A percentile compares a stretch with the other conserved stretches of the same genome.
Conservation (phyloP, 176 grass and related monocot species). For the Luzula sylvatica region DNA sequence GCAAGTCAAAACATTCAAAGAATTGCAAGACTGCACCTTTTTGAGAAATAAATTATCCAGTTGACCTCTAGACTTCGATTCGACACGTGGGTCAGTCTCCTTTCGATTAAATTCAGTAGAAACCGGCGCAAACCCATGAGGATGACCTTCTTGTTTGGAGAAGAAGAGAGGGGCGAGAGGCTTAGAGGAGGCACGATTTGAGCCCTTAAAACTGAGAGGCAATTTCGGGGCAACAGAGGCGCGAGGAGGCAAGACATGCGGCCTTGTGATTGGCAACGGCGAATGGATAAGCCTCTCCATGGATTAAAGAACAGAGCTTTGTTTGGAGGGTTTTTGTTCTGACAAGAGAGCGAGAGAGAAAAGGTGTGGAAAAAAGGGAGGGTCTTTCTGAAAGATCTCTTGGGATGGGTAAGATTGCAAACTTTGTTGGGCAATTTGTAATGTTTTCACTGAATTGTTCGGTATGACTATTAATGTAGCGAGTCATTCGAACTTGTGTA, state of each 20-base stretch:
- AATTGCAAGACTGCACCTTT: slow-evolving; percentile 20
- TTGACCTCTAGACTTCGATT: not conserved
- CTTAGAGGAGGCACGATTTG: not conserved
- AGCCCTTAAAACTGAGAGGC: not conserved
- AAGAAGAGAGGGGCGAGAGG: slow-evolving; percentile 10
- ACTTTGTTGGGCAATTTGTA: no score
- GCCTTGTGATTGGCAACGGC: slow-evolving; percentile 8
- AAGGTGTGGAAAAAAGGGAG: no score
- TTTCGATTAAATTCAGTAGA: not conserved
- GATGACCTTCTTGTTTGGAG: slow-evolving; percentile 21
- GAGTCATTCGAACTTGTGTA: no score
- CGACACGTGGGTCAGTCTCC: not conserved
- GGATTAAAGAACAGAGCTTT: slow-evolving; percentile 1
- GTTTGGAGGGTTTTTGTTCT: not conserved
- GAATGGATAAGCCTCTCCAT: slow-evolving; percentile 91
- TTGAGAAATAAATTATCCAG: not conserved
- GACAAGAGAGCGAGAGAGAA: not conserved
- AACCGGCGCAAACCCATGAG: not conserved
- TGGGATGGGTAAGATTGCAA: no score
- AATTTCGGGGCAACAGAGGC: not conserved
- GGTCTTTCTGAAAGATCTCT: no score
- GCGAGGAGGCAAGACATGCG: not conserved
- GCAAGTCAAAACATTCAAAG: not conserved
- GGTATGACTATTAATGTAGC: no score
- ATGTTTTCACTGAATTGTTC: no score